phyloP scores from a whole-genome alignment of 352 stramenopile genomes.

The Pythium sp. region DNA sequence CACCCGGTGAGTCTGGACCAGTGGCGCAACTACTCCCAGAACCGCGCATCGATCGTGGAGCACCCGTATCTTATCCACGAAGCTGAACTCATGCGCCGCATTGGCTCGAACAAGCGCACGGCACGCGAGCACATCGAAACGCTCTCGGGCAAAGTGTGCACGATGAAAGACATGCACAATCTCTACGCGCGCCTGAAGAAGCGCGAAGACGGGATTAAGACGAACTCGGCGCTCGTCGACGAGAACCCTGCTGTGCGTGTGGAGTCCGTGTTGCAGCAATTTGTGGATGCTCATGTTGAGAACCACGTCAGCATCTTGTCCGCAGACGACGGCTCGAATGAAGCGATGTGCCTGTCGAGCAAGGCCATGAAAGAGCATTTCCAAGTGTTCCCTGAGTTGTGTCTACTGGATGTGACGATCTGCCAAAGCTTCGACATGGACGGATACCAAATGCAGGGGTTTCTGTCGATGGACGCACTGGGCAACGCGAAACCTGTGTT shows the following conservation, averaged over 20 bases:
- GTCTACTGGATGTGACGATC: constrained; percentile 52
- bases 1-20: constrained; percentile 62
- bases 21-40: constrained; percentile 80
- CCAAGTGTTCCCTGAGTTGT: constrained; percentile 55
- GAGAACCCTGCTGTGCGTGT: constrained; percentile 30
- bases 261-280: constrained; percentile 57
- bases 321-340: constrained; percentile 66
- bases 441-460: constrained; percentile 53
- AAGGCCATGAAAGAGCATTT: constrained; percentile 76
- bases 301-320: constrained; percentile 77
- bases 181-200: constrained; percentile 62
- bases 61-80: constrained; percentile 72
- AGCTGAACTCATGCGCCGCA: constrained; percentile 65
- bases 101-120: constrained; percentile 67
- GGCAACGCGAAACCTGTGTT: constrained; percentile 69
- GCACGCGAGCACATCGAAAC: constrained; percentile 62
- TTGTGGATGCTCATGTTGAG: constrained; percentile 66
- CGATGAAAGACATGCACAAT: constrained; percentile 84
- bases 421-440: constrained; percentile 29
- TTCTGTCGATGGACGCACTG: constrained; percentile 67
- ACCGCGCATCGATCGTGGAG: constrained; percentile 63
- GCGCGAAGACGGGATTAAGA: constrained; percentile 54
- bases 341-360: constrained; percentile 69
- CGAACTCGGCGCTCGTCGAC: constrained; percentile 27
- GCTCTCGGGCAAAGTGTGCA: constrained; percentile 64